Base-by-base conservation (phyloP, 257 asterid species). In the Mentha longifolia region DNA sequence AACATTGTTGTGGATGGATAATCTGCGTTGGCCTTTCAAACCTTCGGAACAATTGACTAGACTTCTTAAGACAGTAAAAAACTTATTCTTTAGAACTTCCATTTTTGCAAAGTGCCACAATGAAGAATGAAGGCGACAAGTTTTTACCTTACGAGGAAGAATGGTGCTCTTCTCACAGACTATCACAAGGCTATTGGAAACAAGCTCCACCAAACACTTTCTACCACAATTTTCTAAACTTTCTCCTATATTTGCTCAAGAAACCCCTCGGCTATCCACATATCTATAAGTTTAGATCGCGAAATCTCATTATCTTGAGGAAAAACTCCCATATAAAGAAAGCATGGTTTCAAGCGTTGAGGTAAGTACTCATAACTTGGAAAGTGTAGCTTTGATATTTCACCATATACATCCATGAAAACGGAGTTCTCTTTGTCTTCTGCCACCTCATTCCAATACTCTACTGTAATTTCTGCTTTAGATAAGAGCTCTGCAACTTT, bases 181-280 rank as follows among this genome's bases (percentile, higher is more conserved):
- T 11, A 55, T 10, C 5, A 57, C 63, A 28, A 57, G 41, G 3
- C 63, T 57, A 57, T 28, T 12, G 63, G 63, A 57, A 28, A 28
- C 63, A 57, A 57, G 63, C 63, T 57, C 42, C 17, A 28, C 41
- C 63, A 57, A 30, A 9, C 41, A 57, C 30, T 57, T 57, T 14
- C 41, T 57, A 30, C 37, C 63, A 14, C 41, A 57, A 11, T 28
- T 42, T 57, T 57, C 63, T 9, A 57, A 57, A 28, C 41, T 25
- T 28, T 57, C n/a, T 14, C 35, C 63, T 9, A 0, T 6, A 3
- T 7, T 5, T 22, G 71, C 55, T 28, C 50, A 15, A 76, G 67
- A 65, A 80, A 56, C 57, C 79, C 76, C 55, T 72, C 78, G 1
- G 63, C 67, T 6, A 43, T 9, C 77, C 81, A 71, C 25, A 77